Evolutionary conservation across 352 stramenopile genomes (phyloP).

Genomic region (Pythium aquatile): DNA sequence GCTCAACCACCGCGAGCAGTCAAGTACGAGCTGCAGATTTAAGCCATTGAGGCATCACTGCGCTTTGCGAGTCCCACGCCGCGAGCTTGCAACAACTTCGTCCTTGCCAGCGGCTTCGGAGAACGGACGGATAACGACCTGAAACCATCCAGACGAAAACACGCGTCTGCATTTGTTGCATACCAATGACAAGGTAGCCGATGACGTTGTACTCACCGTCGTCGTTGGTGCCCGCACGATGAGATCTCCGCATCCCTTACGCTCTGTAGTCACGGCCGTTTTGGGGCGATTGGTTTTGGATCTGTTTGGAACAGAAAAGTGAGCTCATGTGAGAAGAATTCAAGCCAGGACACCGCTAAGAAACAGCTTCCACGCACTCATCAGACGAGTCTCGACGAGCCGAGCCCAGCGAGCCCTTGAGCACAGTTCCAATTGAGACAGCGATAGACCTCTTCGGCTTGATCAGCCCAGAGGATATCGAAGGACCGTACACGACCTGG

Average conservation of each 20-base stretch:
- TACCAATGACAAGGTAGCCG: background rate
- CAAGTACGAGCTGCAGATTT: conserved; percentile 65
- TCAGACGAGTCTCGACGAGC: conserved; percentile 6
- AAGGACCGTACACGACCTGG: conserved; percentile 62
- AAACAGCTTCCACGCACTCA: conserved; percentile 11
- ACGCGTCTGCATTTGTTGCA: background rate
- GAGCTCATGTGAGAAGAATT: background rate
- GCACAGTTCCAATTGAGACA: background rate
- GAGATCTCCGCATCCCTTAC: conserved; percentile 9
- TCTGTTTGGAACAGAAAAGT: background rate
- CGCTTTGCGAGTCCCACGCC: conserved; percentile 5
- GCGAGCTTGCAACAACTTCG: background rate
- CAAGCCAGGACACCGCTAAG: background rate
- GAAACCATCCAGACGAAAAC: background rate
- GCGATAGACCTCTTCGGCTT: conserved; percentile 35
- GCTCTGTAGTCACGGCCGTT: conserved; percentile 1
- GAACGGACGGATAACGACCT: conserved; percentile 65
- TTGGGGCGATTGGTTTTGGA: conserved; percentile 11
- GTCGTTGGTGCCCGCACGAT: conserved; percentile 22
- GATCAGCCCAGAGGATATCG: conserved; percentile 41
- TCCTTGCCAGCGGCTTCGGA: conserved; percentile 29
- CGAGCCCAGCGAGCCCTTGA: background rate
- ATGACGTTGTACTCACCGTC: conserved; percentile 12
- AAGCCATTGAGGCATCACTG: background rate
- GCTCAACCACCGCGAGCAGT: conserved; percentile 35